Base-by-base conservation (phyloP, 306 rosid species). In the Fagus sylvatica region DNA sequence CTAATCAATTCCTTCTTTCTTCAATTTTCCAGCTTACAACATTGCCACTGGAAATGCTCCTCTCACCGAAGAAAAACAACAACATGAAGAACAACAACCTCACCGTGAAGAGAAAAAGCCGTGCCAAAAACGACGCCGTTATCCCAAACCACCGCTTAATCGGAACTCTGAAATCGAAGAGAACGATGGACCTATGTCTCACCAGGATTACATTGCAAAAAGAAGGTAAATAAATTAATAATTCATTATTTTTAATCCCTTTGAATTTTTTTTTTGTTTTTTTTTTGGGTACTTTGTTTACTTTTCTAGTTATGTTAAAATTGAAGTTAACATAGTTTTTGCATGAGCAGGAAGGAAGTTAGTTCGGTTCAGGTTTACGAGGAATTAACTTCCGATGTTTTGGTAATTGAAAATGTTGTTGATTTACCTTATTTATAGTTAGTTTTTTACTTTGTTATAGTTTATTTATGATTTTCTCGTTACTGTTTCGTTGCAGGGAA, bases 171-270 rank as follows among this genome's bases (percentile, higher is more conserved):
- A 65, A 57, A 43, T 74, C 10, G 65, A 81, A 17, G 82, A 83
- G 13, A 71, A 13, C 15, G 87, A 87, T 55, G 82, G 77, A 34
- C 87, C 97, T 43, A 88, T 93, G 92, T 87, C 95, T 13, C 98
- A 93, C 81, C 84, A 55, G 76, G 97, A 88, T 78, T 93, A 88
- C 80, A 75, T 93, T 51, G 82, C 84, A 39, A 91, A 81, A 80
- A 89, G 88, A 85, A 93, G 92, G 98, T 74, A 80, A 16, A 33
- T 79, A 22, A 22, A 22, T 68, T n/a, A 9, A 11, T n/a, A 2
- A 15, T n/a, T 22, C 17, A 46, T 15, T 46, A 22, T 30, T 3
- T 10, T 16, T 28, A 7, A 55, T 55, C 33, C 22, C 19, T 22
- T 22, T 0, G 28, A 22, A 22, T 22, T 22, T 22, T 0, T 72